Conservation (phyloP, 495 filamentous ascomycete genomes). For the Diplogelasinospora grovesii region DNA sequence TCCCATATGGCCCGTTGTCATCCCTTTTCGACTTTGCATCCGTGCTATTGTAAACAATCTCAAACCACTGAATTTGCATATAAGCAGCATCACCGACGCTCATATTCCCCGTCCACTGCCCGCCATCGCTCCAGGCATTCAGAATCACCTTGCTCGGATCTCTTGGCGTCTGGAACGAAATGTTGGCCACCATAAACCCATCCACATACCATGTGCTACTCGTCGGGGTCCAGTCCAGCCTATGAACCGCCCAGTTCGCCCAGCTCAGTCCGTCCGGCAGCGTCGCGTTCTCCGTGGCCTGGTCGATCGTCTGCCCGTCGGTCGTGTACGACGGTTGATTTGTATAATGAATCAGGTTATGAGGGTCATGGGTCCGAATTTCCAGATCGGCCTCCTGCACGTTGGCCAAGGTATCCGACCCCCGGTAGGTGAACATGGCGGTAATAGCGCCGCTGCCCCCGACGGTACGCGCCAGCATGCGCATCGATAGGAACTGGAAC, state of each 20-base stretch:
- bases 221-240: slow-evolving; percentile 62
- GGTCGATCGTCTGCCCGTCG: slow-evolving; percentile 37
- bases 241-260: slow-evolving; percentile 63
- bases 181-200: slow-evolving; percentile 47
- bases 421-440: slow-evolving; percentile 62
- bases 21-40: slow-evolving; percentile 1
- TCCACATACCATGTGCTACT: slow-evolving; percentile 65
- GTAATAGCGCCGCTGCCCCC: slow-evolving; percentile 57
- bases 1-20: background rate
- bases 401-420: slow-evolving; percentile 21
- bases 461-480: slow-evolving; percentile 51
- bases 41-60: slow-evolving; percentile 60
- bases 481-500: slow-evolving; percentile 54
- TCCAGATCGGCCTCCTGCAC: slow-evolving; percentile 76
- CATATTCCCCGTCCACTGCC: slow-evolving; percentile 70
- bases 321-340: slow-evolving; percentile 58
- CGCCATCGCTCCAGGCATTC: slow-evolving; percentile 74
- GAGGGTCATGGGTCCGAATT: slow-evolving; percentile 55
- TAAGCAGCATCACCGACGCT: slow-evolving; percentile 48
- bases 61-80: slow-evolving; percentile 68
- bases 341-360: slow-evolving; percentile 56
- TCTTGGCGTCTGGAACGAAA: slow-evolving; percentile 55
- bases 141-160: slow-evolving; percentile 55
- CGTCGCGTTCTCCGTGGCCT: slow-evolving; percentile 42
- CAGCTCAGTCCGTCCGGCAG: slow-evolving; percentile 44